These are phyloP conservation scores for Raphidocelis subcapitata DNA, from an alignment of 139 green algal genomes.

Conservation along the genomic window DNA sequence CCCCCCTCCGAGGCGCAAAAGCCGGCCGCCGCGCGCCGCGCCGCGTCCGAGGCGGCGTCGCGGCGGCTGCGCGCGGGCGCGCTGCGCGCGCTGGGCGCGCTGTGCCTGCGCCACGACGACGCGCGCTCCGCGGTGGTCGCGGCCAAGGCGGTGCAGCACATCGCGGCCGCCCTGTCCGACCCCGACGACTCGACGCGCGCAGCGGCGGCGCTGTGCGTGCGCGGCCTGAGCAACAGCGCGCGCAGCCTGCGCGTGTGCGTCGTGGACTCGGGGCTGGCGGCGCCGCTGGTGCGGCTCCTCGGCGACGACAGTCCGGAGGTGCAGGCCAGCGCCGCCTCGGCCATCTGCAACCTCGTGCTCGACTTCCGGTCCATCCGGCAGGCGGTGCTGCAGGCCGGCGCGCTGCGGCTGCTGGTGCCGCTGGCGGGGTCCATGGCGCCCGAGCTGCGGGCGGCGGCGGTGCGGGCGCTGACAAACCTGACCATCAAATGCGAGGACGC, in stretches of 20 bases:
- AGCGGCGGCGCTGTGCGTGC: slow-evolving; percentile 72
- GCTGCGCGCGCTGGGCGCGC: slow-evolving; percentile 59
- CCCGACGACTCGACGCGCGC: slow-evolving; percentile 32
- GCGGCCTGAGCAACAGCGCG: slow-evolving; percentile 70
- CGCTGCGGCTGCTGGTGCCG: slow-evolving; percentile 42
- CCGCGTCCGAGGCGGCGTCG: neutral
- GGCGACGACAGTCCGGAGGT: slow-evolving; percentile 30
- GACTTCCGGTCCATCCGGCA: slow-evolving; percentile 74
- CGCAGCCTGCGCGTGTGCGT: slow-evolving; percentile 36
- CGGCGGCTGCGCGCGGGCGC: slow-evolving; percentile 40
- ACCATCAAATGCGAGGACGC: slow-evolving; percentile 35
- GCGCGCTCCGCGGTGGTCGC: slow-evolving; percentile 68
- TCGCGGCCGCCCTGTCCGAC: slow-evolving; percentile 1
- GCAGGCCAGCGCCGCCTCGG: slow-evolving; percentile 55
- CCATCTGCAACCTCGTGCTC: slow-evolving; percentile 85
- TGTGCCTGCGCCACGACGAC: slow-evolving; percentile 61
- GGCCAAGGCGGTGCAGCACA: slow-evolving; percentile 25
- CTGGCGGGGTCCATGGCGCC: slow-evolving; percentile 40
- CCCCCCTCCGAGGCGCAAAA: neutral
- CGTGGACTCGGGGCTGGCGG: slow-evolving; percentile 50
- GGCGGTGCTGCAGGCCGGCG: slow-evolving; percentile 48
- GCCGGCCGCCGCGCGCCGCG: neutral
- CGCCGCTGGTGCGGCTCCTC: slow-evolving; percentile 64
- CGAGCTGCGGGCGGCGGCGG: slow-evolving; percentile 60
- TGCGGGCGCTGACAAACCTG: slow-evolving; percentile 80